Evolutionary conservation across 129 eudicot species (phyloP), one percentile per base, ranked within the genome.

Genomic region (Artemisia argyi): DNA sequence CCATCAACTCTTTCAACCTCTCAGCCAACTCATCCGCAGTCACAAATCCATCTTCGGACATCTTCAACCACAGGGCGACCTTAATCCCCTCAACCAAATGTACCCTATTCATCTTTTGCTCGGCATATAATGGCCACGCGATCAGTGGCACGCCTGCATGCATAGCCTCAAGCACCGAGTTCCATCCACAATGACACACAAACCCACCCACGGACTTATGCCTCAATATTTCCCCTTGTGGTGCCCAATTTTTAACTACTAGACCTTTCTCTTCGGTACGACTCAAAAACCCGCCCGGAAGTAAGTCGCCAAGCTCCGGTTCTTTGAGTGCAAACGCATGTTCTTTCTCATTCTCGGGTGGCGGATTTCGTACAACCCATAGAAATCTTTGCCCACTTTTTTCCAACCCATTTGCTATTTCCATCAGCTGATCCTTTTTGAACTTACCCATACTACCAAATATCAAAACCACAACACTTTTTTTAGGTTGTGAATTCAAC

Each of bases 201-300:
- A 73, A 73, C 42, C 78, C 78, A 51, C 78, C 78, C 62, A 73
- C 66, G 2, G 71, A 73, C 1, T 12, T 63, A 51, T 73, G 78
- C 5, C 63, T 51, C 46, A 73, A n/a, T 12, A 73, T 39, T 7
- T 73, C 71, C 10, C 61, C 71, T 73, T 63, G 78, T 32, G 71
- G 78, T 1, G 63, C 71, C 78, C 78, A 75, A 20, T 65, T 65
- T 28, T 75, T 75, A 22, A 90, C 84, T 14, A 90, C 51, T 3
- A 83, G 35, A 8, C 97, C 95, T 1, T 74, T 73, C 26, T 77
- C 82, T 17, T 47, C 66, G 0, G 61, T 64, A 10, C 83, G 74
- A 58, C 75, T 57, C 52, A 68, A 51, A 68, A 85, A 87, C 2
- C 91, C 95, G 18, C 71, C 74, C 0, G 73, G 73, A 51, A 66